A percentile compares a stretch with the other conserved stretches of the same genome.
Conservation (phyloP, 2,329 filamentous ascomycete genomes). For the Botryotinia globosa region DNA sequence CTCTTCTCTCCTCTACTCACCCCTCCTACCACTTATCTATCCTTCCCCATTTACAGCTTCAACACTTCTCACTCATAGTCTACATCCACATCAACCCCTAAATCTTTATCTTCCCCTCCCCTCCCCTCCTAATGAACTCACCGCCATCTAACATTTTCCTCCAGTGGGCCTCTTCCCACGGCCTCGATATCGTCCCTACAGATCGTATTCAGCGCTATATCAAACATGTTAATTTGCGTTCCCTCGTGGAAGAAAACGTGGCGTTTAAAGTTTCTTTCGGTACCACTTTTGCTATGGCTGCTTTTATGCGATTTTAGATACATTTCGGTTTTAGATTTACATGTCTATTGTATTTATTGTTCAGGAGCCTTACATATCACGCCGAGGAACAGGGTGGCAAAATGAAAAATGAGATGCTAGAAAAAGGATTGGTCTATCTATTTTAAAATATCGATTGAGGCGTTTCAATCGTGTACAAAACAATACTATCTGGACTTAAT, state of each 20-base stretch:
- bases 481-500: not conserved
- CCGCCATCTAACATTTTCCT: conserved; percentile 20
- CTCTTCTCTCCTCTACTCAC: not conserved
- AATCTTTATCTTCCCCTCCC: not conserved
- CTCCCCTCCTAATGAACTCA: not conserved
- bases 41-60: too few species aligned
- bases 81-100: not conserved
- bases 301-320: conserved; percentile 55
- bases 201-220: conserved; percentile 48
- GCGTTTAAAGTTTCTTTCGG: conserved; percentile 57
- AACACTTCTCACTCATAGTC: not conserved
- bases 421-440: not conserved
- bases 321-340: not conserved
- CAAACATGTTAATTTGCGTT: conserved; percentile 48
- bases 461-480: not conserved
- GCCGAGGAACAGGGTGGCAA: conserved; percentile 41
- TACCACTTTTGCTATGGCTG: conserved; percentile 69
- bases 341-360: not conserved
- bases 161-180: conserved; percentile 50
- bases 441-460: not conserved
- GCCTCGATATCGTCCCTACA: conserved; percentile 46
- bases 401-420: conserved; percentile 53
- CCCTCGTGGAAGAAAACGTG: conserved; percentile 39
- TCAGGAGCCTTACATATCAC: not conserved
- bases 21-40: not conserved